Conservation (phyloP, 495 filamentous ascomycete species). For the Parathielavia hyrcaniae region DNA sequence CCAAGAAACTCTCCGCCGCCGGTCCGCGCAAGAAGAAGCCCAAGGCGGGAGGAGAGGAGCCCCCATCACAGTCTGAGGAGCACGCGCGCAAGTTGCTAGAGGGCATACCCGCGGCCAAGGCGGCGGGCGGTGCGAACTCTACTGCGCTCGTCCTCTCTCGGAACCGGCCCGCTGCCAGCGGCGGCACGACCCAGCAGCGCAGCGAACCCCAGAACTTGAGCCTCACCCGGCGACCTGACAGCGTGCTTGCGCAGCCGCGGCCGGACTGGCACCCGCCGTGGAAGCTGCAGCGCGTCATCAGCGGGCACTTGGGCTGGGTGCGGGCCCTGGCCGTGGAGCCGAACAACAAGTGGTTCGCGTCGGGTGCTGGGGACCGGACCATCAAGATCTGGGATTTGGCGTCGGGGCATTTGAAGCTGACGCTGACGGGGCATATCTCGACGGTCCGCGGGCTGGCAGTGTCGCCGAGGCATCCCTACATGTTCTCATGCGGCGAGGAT, state of each 20-base stretch:
- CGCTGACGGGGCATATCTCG: conserved; percentile 94
- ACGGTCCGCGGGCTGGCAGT: conserved; percentile 92
- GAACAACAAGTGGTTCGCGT: conserved; percentile 96
- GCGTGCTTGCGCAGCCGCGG: conserved; percentile 58
- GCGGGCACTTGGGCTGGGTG: conserved; percentile 95
- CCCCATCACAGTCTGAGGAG: conserved; percentile 44
- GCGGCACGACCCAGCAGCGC: conserved; percentile 16
- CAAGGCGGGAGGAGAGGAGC: conserved; percentile 39
- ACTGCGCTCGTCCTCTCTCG: conserved; percentile 55
- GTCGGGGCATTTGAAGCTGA: conserved; percentile 71
- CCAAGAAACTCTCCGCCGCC: conserved; percentile 67
- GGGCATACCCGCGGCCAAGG: conserved; percentile 48
- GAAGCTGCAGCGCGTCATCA: conserved; percentile 98
- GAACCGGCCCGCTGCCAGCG: conserved; percentile 14
- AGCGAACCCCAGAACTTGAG: conserved; percentile 38
- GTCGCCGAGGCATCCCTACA: conserved; percentile 88
- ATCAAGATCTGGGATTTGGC: conserved; percentile 99
- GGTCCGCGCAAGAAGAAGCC: conserved; percentile 40
- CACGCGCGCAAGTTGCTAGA: conserved; percentile 66
- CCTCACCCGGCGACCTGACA: conserved; percentile 60
- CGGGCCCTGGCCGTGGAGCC: conserved; percentile 86
- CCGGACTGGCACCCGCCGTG: conserved; percentile 96
- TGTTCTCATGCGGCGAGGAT: conserved; percentile 97
- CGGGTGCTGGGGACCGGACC: conserved; percentile 89
- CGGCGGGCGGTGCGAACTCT: conserved; percentile 38